phyloP scores from a whole-genome alignment of 352 stramenopile genomes.

The Phytopythium vexans region DNA sequence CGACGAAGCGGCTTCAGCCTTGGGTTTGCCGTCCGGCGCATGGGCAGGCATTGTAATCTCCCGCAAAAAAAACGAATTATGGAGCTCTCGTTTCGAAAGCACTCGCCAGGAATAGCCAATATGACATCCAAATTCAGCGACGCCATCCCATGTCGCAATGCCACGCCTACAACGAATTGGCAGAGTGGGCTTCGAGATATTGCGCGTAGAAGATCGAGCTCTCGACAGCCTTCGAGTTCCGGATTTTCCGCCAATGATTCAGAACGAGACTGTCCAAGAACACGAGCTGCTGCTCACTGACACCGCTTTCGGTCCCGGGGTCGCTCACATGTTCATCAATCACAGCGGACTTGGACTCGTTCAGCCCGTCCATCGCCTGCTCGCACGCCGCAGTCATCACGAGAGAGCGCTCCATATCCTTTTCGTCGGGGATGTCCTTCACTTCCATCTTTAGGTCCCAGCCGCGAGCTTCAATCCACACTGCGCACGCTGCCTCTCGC shows the following conservation, averaged over 20 bases:
- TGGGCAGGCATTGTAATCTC: too few relatives aligned
- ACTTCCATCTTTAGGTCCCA: constrained; percentile 41
- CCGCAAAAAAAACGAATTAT: too few relatives aligned
- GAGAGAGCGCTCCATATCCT: constrained; percentile 15
- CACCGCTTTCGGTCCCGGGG: constrained; percentile 12
- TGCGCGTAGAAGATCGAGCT: constrained; percentile 43
- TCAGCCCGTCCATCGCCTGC: constrained; percentile 23
- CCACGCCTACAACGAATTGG: not conserved
- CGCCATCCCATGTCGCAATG: too few relatives aligned
- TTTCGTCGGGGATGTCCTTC: constrained; percentile 13
- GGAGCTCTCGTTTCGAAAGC: not conserved
- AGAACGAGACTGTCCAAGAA: constrained; percentile 62
- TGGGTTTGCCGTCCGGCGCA: not conserved
- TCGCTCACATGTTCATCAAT: constrained; percentile 46
- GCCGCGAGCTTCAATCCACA: constrained; percentile 66
- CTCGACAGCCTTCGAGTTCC: constrained; percentile 24
- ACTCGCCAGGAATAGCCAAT: not conserved
- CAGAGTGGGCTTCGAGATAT: constrained; percentile 31
- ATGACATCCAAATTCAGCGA: too few relatives aligned
- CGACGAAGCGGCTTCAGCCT: not conserved
- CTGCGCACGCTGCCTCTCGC: constrained; percentile 36
- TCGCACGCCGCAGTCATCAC: constrained; percentile 12
- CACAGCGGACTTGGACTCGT: not conserved
- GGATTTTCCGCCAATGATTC: constrained; percentile 43
- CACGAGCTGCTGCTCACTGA: constrained; percentile 48